phyloP scores from a whole-genome alignment of 306 rosid species.

The Cyamopsis tetragonoloba region DNA sequence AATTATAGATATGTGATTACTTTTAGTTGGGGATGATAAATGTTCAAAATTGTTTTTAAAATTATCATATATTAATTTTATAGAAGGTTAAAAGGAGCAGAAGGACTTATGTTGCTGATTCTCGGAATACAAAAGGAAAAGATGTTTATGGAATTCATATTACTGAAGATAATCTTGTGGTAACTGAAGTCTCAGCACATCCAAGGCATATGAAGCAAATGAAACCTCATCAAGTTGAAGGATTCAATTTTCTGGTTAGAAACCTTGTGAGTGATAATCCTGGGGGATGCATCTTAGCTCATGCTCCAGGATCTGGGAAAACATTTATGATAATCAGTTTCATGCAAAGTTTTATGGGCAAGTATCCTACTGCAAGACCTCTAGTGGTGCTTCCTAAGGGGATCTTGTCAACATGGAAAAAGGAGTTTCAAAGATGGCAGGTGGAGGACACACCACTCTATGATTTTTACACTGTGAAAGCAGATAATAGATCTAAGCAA shows the following conservation, averaged over 20 bases:
- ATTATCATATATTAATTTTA: constrained; percentile 12
- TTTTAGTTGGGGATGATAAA: background rate
- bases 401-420: constrained; percentile 84
- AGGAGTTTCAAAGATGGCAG: constrained; percentile 88
- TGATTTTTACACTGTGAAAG: constrained; percentile 75
- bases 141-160: constrained; percentile 47
- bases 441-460: constrained; percentile 77
- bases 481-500: constrained; percentile 71
- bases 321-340: constrained; percentile 97
- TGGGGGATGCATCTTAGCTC: constrained; percentile 94
- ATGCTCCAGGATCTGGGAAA: constrained; percentile 97
- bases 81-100: constrained; percentile 67
- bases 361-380: constrained; percentile 82
- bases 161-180: constrained; percentile 42
- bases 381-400: constrained; percentile 96
- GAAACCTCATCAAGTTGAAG: constrained; percentile 92
- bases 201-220: constrained; percentile 83
- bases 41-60: constrained; percentile 11
- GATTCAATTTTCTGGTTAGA: constrained; percentile 83
- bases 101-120: constrained; percentile 66
- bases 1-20: background rate
- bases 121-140: constrained; percentile 47
- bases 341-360: constrained; percentile 90
- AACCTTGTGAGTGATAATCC: constrained; percentile 79
- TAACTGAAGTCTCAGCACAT: constrained; percentile 63